Percentiles rank a stretch among this genome's conserved stretches.
Evolutionary conservation across 1,284 basidiomycete species (phyloP).

Genomic region (Cutaneotrichosporon cyanovorans): DNA sequence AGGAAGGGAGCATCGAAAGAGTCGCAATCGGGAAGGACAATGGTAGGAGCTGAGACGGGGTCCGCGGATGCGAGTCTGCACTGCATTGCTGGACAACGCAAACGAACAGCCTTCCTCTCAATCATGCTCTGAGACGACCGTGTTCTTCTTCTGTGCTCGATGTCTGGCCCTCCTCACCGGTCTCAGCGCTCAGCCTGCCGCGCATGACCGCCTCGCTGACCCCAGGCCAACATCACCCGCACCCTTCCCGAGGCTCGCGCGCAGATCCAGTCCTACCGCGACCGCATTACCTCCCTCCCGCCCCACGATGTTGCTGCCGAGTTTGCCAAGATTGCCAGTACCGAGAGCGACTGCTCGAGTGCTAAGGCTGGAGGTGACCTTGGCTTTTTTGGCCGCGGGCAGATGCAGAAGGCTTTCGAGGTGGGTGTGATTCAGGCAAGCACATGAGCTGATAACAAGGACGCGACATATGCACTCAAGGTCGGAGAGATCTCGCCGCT

Average conservation of each 20-base stretch:
- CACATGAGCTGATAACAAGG: constrained; percentile 37
- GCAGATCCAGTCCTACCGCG: constrained; percentile 58
- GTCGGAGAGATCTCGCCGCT: constrained; percentile 81
- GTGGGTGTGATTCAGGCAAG: constrained; percentile 23
- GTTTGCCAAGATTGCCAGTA: constrained; percentile 66
- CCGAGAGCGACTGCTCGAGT: constrained; percentile 81
- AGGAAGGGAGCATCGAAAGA: no score
- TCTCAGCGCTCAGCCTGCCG: no score
- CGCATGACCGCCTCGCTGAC: neutral
- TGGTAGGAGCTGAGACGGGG: no score
- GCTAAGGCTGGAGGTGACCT: constrained; percentile 74
- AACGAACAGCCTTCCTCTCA: no score
- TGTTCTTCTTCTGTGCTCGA: neutral
- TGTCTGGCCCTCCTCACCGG: neutral
- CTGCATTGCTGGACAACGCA: no score
- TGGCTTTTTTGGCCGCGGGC: constrained; percentile 72
- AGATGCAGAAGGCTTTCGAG: constrained; percentile 98
- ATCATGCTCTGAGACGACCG: neutral
- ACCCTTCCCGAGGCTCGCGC: constrained; percentile 81
- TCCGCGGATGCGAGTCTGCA: no score
- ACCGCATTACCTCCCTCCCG: constrained; percentile 32
- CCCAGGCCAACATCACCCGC: constrained; percentile 71
- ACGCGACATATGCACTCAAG: constrained; percentile 71
- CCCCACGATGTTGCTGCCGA: constrained; percentile 51
- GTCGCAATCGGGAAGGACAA: no score